Base-by-base conservation (phyloP, 176 grass and related monocot species). In the Bonia amplexicaulis region DNA sequence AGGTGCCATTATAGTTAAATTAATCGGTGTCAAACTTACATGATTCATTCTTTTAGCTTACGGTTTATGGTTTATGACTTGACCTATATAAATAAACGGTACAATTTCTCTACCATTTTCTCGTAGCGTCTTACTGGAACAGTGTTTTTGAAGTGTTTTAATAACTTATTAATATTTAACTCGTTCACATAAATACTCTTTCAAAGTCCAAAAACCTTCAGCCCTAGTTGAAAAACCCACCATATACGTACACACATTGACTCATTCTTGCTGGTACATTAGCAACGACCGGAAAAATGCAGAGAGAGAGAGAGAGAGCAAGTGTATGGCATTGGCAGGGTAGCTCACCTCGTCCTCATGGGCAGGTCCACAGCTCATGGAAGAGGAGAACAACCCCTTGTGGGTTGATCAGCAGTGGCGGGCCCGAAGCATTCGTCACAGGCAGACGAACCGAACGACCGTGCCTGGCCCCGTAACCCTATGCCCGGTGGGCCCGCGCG, bases 321-420 rank as follows among this genome's bases (percentile, higher is more conserved):
- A 26, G 55, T 19, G 35, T 58, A 31, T 53, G 45, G 65, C 44
- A 29, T 55, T 64, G 74, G 47, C 48, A 12, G 12, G 45, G 80
- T 47, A 66, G 66, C 49, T 51, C 51, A 41, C 48, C 39, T 70
- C 70, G 66, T 13, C 39, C 39, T 70, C 70, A 73, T 13, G 74
- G 45, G 6, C 66, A 70, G 82, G 77, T 81, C 82, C 83, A 76
- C 82, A 31, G 0, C 23, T 76, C 63, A 7, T 77, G 88, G 71
- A 85, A 35, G 69, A 59, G 84, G 78, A 79, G 69, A 74, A 84
- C 89, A 87, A 69, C n/a, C 74, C 74, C 48, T 90, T 83, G 89
- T 90, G 84, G 88, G 73, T 19, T 39, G 88, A 73, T 90, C 84
- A 82, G 45, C 11, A 42, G 33, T 23, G 58, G 84, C 10, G 82